Conservation (phyloP, 768 basidiomycete species). For the Phanerodontia chrysosporium region DNA sequence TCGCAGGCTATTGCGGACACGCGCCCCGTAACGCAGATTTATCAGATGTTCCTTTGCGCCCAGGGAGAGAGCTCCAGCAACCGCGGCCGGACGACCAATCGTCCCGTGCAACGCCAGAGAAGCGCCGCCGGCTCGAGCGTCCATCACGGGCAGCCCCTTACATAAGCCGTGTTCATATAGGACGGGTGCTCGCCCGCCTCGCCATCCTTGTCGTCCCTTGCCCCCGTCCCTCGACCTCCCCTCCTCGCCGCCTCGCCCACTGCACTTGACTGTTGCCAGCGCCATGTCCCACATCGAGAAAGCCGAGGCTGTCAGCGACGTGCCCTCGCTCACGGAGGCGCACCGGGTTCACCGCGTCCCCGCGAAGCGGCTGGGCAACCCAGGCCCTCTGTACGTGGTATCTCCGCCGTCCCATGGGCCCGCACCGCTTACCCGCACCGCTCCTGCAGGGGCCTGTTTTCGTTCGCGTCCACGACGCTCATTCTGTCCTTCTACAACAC, state of each 20-base stretch:
- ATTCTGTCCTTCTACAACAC: slow-evolving; percentile 75
- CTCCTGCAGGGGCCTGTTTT: slow-evolving; percentile 61
- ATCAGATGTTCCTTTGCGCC: background rate
- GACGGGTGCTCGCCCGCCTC: background rate
- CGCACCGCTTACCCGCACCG: slow-evolving; percentile 5
- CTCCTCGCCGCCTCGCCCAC: background rate
- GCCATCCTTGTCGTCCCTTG: background rate
- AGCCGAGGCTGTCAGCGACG: slow-evolving; percentile 15
- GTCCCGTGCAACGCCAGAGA: background rate
- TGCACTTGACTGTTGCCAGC: slow-evolving; percentile 1
- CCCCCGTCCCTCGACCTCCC: background rate
- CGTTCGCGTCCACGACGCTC: slow-evolving; percentile 81
- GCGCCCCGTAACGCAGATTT: background rate
- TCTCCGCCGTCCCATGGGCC: slow-evolving; percentile 1
- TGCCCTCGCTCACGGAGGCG: slow-evolving; percentile 12
- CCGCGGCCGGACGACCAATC: background rate
- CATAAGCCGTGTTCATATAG: slow-evolving; percentile 1
- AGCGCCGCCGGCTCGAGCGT: background rate
- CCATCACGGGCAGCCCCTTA: background rate
- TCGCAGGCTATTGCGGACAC: background rate
- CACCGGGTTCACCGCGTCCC: slow-evolving; percentile 12
- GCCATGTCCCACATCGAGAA: slow-evolving; percentile 26
- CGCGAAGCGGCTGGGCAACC: slow-evolving; percentile 46
- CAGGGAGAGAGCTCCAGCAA: background rate
- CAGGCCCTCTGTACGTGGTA: slow-evolving; percentile 47